These are phyloP conservation scores for Tolypocladium tropicale DNA, from an alignment of 2,329 filamentous ascomycete species.

Conservation along the genomic window DNA sequence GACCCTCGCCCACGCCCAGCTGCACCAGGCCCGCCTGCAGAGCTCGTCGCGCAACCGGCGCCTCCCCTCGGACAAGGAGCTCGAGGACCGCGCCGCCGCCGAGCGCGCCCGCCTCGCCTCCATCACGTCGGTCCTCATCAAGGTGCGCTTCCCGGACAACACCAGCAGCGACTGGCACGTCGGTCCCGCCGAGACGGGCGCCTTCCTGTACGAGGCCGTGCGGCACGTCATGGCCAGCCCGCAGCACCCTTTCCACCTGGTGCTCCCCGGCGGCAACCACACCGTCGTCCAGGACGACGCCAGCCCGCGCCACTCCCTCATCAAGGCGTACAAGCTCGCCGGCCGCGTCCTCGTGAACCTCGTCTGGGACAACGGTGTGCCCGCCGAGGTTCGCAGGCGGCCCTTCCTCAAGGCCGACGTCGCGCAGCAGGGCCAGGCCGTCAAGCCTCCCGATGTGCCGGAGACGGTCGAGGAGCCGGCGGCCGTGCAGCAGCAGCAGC, in stretches of 20 bases:
- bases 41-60: conserved; percentile 59
- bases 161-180: conserved; percentile 67
- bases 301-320: conserved; percentile 45
- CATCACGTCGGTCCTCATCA: conserved; percentile 61
- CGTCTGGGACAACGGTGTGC: conserved; percentile 58
- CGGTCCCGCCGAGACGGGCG: conserved; percentile 55
- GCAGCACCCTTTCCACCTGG: conserved; percentile 60
- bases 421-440: conserved; percentile 51
- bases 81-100: conserved; percentile 57
- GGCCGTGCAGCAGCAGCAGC: conserved; percentile 8
- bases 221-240: conserved; percentile 56
- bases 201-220: conserved; percentile 65
- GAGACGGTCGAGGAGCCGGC: conserved; percentile 24
- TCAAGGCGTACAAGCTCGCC: conserved; percentile 60
- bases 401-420: conserved; percentile 50
- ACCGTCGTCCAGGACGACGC: conserved; percentile 36
- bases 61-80: conserved; percentile 72
- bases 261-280: conserved; percentile 48
- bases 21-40: conserved; percentile 59
- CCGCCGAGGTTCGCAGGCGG: conserved; percentile 40
- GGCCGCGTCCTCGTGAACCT: conserved; percentile 67
- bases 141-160: conserved; percentile 82
- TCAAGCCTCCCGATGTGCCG: conserved; percentile 52
- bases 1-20: conserved; percentile 64
- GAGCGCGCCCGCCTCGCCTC: conserved; percentile 55